Base-by-base conservation (phyloP, 331 rosid genomes). In the Stylosanthes scabra region DNA sequence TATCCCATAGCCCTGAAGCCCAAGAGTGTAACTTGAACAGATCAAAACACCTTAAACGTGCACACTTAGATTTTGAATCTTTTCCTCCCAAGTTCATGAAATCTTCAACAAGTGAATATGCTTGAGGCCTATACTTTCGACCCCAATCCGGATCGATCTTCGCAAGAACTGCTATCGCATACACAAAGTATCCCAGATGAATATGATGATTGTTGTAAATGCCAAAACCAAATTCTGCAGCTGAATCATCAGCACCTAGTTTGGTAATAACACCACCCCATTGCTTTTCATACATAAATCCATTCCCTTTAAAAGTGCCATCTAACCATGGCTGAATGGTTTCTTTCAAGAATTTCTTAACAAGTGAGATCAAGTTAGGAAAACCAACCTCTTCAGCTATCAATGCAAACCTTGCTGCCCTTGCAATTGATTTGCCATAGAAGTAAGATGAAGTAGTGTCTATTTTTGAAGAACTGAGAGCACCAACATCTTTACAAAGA, bases 401-500 rank as follows among this genome's bases (percentile, higher is more conserved):
- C 37, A 20, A 3, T 7, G 54, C 69, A 8, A 63, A 15, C 34
- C 69, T 63, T 11, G 15, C 69, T 15, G 69, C 69, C 15, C 54
- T 63, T 42, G 39, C 54, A 40, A 42, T 6, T n/a, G 9, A 9
- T 41, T 63, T 63, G 29, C 68, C 68, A 14, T 63, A 63, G n/a
- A 14, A 63, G 28, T 63, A 63, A 41, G 31, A 9, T 41, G 69
- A 10, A 63, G 52, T 68, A n/a, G 87, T 88, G 1, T 59, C 29
- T 47, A 81, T 68, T 7, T 80, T 29, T 0, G 82, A 41, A 1
- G 83, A 39, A 71, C 42, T 60, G 8, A 86, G 74, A 2, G 50
- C 86, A 44, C 75, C 72, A 11, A 88, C 90, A 77, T 88, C 93
- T 68, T 73, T 83, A 80, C 20, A 34, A 34, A 60, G 46, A 7